Evolutionary conservation across 176 grass and related monocot species (phyloP).

Genomic region (Carex kokanica): DNA sequence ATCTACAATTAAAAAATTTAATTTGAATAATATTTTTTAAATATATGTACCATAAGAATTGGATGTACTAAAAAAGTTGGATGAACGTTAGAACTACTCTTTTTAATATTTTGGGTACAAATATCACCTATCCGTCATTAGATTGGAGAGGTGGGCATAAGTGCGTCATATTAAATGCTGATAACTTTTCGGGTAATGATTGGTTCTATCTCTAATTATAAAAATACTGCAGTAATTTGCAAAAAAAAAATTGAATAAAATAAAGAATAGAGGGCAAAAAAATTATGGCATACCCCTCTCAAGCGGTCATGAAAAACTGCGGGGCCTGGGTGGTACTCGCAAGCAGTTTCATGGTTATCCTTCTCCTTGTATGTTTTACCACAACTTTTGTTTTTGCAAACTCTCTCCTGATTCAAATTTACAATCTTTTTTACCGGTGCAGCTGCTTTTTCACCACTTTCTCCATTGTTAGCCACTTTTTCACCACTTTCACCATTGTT

Average conservation of each 20-base stretch:
- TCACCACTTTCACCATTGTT: slow-evolving; percentile 33
- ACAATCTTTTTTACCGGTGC: slow-evolving; percentile 59
- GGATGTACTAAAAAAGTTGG: too few relatives aligned
- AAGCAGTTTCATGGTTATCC: slow-evolving; percentile 90
- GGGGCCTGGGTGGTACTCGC: slow-evolving; percentile 82
- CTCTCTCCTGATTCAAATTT: slow-evolving; percentile 64
- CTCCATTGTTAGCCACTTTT: slow-evolving; percentile 23
- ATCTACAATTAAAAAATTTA: too few relatives aligned
- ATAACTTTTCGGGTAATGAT: neutral
- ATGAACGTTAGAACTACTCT: neutral
- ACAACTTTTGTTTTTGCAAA: slow-evolving; percentile 89
- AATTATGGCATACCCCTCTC: slow-evolving; percentile 58
- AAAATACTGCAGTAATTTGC: slow-evolving; percentile 9
- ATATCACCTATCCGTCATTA: neutral
- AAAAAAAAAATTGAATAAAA: neutral
- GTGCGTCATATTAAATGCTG: too few relatives aligned
- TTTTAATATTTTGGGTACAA: neutral
- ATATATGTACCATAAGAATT: too few relatives aligned
- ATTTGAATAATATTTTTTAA: too few relatives aligned
- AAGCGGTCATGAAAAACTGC: slow-evolving; percentile 92
- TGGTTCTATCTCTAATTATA: neutral
- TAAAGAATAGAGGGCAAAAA: slow-evolving; percentile 2
- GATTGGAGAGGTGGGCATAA: neutral
- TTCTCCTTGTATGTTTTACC: slow-evolving; percentile 94
- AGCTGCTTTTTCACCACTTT: slow-evolving; percentile 36